Evolutionary conservation across 1,284 basidiomycete species (phyloP).

Genomic region (Lentinula novae-zelandiae): DNA sequence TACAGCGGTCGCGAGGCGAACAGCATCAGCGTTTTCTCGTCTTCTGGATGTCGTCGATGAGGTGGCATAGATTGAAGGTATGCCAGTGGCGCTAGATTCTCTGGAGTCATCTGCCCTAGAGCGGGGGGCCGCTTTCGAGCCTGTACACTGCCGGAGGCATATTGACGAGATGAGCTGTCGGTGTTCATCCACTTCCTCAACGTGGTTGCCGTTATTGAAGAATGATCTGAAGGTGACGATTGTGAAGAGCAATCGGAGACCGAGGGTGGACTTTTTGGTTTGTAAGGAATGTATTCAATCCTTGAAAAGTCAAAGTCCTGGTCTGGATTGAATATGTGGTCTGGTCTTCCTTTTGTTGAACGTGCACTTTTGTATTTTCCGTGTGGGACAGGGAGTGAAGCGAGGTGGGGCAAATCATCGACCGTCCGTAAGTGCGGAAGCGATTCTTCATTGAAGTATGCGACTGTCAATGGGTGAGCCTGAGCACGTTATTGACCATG

Average conservation of each 20-base stretch:
- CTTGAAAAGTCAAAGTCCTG: slow-evolving; percentile 14
- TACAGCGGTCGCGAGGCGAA: slow-evolving; percentile 24
- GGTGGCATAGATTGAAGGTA: slow-evolving; percentile 47
- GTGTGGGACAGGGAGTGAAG: slow-evolving; percentile 54
- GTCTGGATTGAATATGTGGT: slow-evolving; percentile 43
- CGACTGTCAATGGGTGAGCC: slow-evolving; percentile 40
- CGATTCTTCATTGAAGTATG: slow-evolving; percentile 71
- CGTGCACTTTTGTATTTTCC: slow-evolving; percentile 69
- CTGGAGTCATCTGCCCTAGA: slow-evolving; percentile 26
- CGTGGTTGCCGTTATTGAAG: slow-evolving; percentile 15
- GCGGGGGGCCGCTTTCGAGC: slow-evolving; percentile 27
- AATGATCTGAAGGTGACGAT: slow-evolving; percentile 20
- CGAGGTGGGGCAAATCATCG: slow-evolving; percentile 58
- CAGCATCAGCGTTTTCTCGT: slow-evolving; percentile 52
- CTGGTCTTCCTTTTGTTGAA: slow-evolving; percentile 49
- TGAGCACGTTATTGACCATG: not conserved
- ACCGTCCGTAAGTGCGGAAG: slow-evolving; percentile 55
- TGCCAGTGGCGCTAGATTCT: slow-evolving; percentile 47
- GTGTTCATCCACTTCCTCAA: slow-evolving; percentile 14
- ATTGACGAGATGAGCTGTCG: slow-evolving; percentile 4
- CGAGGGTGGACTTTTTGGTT: slow-evolving; percentile 23
- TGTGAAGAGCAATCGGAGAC: slow-evolving; percentile 11
- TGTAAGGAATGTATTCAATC: slow-evolving; percentile 40
- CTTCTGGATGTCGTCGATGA: slow-evolving; percentile 47
- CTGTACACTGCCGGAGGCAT: slow-evolving; percentile 1